Conservation (phyloP, 345 rosid genomes). For the Streptanthus diversifolius region DNA sequence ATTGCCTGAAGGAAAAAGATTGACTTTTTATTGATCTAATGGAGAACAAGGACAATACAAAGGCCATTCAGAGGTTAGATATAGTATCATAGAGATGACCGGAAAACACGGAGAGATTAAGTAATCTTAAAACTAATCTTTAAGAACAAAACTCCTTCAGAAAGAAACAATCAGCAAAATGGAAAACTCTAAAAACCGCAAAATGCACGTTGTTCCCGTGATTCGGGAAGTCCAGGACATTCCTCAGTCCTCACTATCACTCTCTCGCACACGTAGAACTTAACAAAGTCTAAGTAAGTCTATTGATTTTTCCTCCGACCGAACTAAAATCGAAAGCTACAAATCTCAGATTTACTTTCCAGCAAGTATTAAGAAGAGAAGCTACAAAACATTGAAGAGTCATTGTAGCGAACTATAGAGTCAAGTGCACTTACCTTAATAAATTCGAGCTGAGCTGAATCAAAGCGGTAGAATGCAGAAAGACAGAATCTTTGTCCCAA, state of each 20-base stretch:
- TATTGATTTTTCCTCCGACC: background rate
- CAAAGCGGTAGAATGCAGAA: constrained; percentile 18
- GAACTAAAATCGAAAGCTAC: constrained; percentile 16
- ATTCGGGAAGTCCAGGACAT: constrained; percentile 5
- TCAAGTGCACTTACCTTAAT: constrained; percentile 1
- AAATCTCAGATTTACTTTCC: constrained; percentile 19
- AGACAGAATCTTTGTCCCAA: constrained; percentile 25
- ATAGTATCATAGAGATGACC: background rate
- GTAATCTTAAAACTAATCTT: background rate
- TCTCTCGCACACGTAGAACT: constrained; percentile 1
- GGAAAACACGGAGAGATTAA: constrained; percentile 8
- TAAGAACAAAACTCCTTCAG: background rate
- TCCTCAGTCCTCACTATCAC: constrained; percentile 13
- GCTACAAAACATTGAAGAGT: background rate
- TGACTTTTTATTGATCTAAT: background rate
- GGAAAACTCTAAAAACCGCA: background rate
- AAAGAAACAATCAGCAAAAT: constrained; percentile 9
- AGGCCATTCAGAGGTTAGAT: background rate
- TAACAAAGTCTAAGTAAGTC: background rate
- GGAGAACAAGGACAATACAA: background rate
- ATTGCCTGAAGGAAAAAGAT: constrained; percentile 15
- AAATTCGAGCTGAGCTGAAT: constrained; percentile 2
- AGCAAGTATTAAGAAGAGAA: background rate
- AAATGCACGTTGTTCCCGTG: constrained; percentile 30
- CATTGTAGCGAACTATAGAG: constrained; percentile 12